Conservation (phyloP, 768 basidiomycete species). For the Punctularia strigosozonata region DNA sequence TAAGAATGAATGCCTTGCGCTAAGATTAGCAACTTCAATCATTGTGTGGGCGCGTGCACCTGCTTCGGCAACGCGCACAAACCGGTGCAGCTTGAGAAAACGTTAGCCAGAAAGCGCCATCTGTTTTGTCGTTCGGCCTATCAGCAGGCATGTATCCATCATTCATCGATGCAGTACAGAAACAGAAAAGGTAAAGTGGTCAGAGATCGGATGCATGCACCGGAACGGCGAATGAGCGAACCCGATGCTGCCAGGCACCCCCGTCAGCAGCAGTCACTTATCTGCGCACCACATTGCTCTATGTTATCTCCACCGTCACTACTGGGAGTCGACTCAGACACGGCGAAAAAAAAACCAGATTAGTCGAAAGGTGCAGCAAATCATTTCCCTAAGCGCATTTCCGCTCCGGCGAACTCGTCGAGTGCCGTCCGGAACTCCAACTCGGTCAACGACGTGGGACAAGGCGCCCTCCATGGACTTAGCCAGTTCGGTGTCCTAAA, state of each 20-base stretch:
- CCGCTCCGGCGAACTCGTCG: constrained; percentile 60
- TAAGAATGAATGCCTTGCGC: not conserved
- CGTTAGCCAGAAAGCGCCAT: too few species aligned
- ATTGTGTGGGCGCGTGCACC: too few species aligned
- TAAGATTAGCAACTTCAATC: too few species aligned
- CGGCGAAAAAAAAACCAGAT: not conserved
- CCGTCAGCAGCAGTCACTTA: not conserved
- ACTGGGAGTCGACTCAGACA: not conserved
- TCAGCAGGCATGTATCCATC: too few species aligned
- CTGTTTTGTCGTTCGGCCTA: too few species aligned
- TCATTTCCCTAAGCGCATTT: constrained; percentile 73
- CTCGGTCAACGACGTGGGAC: constrained; percentile 24
- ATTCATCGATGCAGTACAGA: not conserved
- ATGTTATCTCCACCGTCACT: not conserved
- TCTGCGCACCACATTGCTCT: not conserved
- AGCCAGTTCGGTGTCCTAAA: not conserved
- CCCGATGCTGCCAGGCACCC: not conserved
- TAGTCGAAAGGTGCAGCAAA: constrained; percentile 5
- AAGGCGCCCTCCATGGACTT: constrained; percentile 3
- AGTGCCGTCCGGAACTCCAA: constrained; percentile 54
- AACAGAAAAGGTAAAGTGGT: not conserved
- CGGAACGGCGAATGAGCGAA: too few species aligned
- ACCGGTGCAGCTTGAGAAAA: too few species aligned
- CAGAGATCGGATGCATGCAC: not conserved
- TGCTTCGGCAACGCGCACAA: too few species aligned